phyloP scores from a whole-genome alignment of 768 basidiomycete genomes.

The Panus rudis region DNA sequence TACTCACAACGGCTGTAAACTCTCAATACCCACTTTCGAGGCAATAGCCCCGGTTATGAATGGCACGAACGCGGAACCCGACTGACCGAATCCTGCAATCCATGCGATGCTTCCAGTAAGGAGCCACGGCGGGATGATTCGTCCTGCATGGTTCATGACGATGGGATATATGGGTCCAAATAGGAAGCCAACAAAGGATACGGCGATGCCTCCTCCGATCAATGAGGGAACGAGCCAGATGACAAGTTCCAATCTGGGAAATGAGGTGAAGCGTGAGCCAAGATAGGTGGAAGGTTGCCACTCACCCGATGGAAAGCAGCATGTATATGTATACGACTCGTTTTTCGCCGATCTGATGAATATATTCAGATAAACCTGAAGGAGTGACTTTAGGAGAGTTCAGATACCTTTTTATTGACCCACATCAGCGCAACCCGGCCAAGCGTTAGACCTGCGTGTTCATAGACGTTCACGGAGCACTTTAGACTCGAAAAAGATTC shows the following conservation, averaged over 20 bases:
- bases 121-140: slow-evolving; percentile 36
- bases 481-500: not conserved
- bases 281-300: not conserved
- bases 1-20: slow-evolving; percentile 43
- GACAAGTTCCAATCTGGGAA: slow-evolving; percentile 40
- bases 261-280: slow-evolving; percentile 15
- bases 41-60: slow-evolving; percentile 43
- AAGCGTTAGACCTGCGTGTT: slow-evolving; percentile 35
- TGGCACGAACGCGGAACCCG: slow-evolving; percentile 44
- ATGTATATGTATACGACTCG: slow-evolving; percentile 29
- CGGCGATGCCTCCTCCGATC: slow-evolving; percentile 44
- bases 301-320: slow-evolving; percentile 29
- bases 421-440: slow-evolving; percentile 47
- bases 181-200: slow-evolving; percentile 46
- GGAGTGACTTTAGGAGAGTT: not conserved
- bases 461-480: not conserved
- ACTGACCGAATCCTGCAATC: slow-evolving; percentile 44
- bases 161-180: slow-evolving; percentile 43
- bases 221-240: slow-evolving; percentile 52
- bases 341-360: slow-evolving; percentile 29
- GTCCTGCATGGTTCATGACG: slow-evolving; percentile 32
- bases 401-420: slow-evolving; percentile 36
- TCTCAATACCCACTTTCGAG: slow-evolving; percentile 33
- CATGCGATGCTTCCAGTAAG: slow-evolving; percentile 38
- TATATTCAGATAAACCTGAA: not conserved